Evolutionary conservation across 2,329 filamentous ascomycete genomes (phyloP).

Genomic region (Stenocarpella maydis): DNA sequence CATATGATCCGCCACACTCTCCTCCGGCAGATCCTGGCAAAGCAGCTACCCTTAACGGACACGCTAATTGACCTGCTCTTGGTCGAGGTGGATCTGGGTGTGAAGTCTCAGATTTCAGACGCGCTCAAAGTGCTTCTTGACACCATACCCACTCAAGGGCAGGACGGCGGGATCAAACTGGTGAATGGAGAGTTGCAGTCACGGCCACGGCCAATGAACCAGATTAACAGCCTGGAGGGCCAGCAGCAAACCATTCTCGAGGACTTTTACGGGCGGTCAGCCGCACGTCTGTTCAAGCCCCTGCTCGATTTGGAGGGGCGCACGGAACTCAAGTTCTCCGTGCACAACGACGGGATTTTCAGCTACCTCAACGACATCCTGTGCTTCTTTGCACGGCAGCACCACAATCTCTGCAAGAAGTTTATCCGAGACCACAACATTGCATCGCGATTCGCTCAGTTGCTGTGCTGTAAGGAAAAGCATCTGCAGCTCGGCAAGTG

Average conservation of each 20-base stretch:
- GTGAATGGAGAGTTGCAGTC: conserved; percentile 73
- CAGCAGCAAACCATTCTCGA: conserved; percentile 84
- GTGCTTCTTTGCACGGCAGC: conserved; percentile 91
- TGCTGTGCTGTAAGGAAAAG: conserved; percentile 86
- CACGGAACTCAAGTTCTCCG: conserved; percentile 73
- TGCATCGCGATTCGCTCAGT: conserved; percentile 79
- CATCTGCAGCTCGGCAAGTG: conserved; percentile 85
- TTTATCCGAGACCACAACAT: conserved; percentile 86
- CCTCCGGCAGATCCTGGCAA: conserved; percentile 89
- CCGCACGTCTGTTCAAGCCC: conserved; percentile 85
- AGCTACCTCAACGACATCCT: conserved; percentile 91
- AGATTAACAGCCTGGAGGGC: conserved; percentile 32
- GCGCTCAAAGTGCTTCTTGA: conserved; percentile 94
- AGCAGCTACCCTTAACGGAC: conserved; percentile 85
- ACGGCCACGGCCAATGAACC: conserved; percentile 60
- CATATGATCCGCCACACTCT: conserved; percentile 94
- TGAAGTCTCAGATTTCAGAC: conserved; percentile 95
- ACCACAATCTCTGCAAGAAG: conserved; percentile 84
- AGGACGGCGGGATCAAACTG: conserved; percentile 65
- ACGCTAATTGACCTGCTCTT: conserved; percentile 91
- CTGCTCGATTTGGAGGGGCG: conserved; percentile 80
- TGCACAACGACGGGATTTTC: conserved; percentile 89
- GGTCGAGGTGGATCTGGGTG: conserved; percentile 89
- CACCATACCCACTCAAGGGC: conserved; percentile 63
- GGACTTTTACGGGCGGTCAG: conserved; percentile 89